Conservation (phyloP, 305 asterid genomes). For the Solanum aculeatissimum region DNA sequence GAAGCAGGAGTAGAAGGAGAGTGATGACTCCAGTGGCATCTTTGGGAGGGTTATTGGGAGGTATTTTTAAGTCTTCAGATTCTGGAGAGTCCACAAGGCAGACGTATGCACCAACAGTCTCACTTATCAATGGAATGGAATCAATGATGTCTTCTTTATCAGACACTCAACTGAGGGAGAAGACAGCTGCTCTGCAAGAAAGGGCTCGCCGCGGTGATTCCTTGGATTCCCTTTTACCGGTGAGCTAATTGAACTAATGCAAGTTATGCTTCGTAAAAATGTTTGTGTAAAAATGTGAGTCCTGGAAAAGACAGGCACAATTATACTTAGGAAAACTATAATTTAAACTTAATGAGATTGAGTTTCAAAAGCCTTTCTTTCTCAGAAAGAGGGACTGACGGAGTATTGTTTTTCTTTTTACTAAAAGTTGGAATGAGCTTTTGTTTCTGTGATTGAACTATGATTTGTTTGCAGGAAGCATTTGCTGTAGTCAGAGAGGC, state of each 20-base stretch:
- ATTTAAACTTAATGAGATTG: neutral
- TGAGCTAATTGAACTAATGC: constrained; percentile 16
- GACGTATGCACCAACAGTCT: constrained; percentile 42
- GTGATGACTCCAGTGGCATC: constrained; percentile 31
- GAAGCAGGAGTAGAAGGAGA: constrained; percentile 14
- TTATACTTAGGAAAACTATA: neutral
- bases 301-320: neutral
- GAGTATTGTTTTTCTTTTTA: neutral
- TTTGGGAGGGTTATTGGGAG: constrained; percentile 77
- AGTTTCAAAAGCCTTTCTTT: neutral
- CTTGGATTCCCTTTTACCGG: constrained; percentile 80
- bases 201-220: constrained; percentile 58
- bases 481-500: constrained; percentile 93
- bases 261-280: neutral
- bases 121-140: constrained; percentile 64
- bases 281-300: neutral
- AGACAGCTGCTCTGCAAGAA: constrained; percentile 54
- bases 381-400: neutral
- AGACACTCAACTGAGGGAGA: constrained; percentile 66
- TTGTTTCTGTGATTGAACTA: neutral
- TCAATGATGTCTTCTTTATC: constrained; percentile 58
- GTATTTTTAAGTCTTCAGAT: constrained; percentile 65
- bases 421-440: neutral
- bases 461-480: constrained; percentile 64
- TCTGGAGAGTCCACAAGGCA: constrained; percentile 76